A percentile compares a stretch with the other conserved stretches of the same genome.
Conservation (phyloP, 352 stramenopile genomes). For the Globisporangium polare region DNA sequence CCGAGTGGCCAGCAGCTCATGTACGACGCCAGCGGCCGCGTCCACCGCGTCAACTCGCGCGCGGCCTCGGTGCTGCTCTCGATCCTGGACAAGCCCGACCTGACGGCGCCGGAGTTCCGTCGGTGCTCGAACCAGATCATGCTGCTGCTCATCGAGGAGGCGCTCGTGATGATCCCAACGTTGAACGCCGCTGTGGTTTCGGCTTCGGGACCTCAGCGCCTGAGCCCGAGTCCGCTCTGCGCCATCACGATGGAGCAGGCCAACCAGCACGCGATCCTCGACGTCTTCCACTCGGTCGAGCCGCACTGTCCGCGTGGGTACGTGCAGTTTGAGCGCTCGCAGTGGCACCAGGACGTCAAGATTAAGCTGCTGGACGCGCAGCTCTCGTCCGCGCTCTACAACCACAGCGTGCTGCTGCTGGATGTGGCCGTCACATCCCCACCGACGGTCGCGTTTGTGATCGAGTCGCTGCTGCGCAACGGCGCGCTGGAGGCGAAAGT, state of each 20-base stretch:
- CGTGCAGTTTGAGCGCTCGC: conserved; percentile 18
- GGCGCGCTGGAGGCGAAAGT: conserved; percentile 10
- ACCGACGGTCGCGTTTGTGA: conserved; percentile 10
- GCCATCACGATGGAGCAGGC: conserved; percentile 12
- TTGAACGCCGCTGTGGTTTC: not conserved
- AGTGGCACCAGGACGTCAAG: conserved; percentile 19
- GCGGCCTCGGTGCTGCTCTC: conserved; percentile 16
- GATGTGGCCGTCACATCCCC: conserved; percentile 14
- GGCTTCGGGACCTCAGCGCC: not conserved
- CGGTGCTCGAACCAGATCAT: conserved; percentile 30
- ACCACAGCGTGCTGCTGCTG: conserved; percentile 15
- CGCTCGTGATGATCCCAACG: conserved; percentile 25
- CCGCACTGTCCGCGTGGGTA: conserved; percentile 22
- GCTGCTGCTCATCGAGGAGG: conserved; percentile 30
- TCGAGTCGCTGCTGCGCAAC: conserved; percentile 16
- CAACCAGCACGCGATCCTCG: conserved; percentile 17
- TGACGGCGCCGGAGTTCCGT: conserved; percentile 19
- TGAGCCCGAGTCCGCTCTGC: conserved; percentile 3
- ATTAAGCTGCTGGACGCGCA: conserved; percentile 15
- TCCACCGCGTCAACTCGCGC: conserved; percentile 17
- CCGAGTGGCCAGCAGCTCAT: not conserved
- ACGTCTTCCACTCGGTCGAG: conserved; percentile 27
- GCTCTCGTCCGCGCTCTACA: conserved; percentile 13
- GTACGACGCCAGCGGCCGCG: not conserved
- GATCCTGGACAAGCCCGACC: conserved; percentile 17